Conservation (phyloP, 2,329 filamentous ascomycete genomes). For the Penicillium sumatraense region DNA sequence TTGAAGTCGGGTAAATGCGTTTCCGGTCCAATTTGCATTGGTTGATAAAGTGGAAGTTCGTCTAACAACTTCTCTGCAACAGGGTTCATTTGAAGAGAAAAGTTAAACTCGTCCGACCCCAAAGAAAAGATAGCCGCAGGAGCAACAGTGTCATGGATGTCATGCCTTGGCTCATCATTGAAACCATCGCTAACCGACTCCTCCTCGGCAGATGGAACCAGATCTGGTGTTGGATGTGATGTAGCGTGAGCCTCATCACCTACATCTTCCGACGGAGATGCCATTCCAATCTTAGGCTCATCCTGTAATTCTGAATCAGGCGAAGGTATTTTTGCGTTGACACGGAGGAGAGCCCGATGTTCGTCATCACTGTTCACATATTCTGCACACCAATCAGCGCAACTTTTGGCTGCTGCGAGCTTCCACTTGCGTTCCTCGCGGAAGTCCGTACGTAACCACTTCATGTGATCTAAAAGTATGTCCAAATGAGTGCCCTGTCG, state of each 20-base stretch:
- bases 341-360: slow-evolving; percentile 69
- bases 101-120: slow-evolving; percentile 80
- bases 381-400: slow-evolving; percentile 82
- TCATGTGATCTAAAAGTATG: slow-evolving; percentile 85
- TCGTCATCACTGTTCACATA: slow-evolving; percentile 72
- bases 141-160: slow-evolving; percentile 51
- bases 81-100: slow-evolving; percentile 74
- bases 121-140: slow-evolving; percentile 83
- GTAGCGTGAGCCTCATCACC: slow-evolving; percentile 35
- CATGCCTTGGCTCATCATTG: slow-evolving; percentile 49
- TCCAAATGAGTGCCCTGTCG: slow-evolving; percentile 83
- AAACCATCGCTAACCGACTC: slow-evolving; percentile 59
- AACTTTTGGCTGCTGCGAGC: slow-evolving; percentile 74
- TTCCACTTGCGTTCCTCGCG: slow-evolving; percentile 95
- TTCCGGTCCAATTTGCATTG: slow-evolving; percentile 60
- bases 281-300: slow-evolving; percentile 31
- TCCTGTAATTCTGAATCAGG: slow-evolving; percentile 30
- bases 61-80: slow-evolving; percentile 76
- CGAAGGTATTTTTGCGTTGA: slow-evolving; percentile 53
- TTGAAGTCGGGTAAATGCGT: slow-evolving; percentile 63
- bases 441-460: slow-evolving; percentile 98
- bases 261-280: slow-evolving; percentile 40
- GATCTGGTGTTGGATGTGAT: slow-evolving; percentile 66
- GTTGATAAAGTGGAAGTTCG: slow-evolving; percentile 79
- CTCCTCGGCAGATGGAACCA: slow-evolving; percentile 67